phyloP scores from a whole-genome alignment of 768 basidiomycete genomes.

The Suillus paluster region DNA sequence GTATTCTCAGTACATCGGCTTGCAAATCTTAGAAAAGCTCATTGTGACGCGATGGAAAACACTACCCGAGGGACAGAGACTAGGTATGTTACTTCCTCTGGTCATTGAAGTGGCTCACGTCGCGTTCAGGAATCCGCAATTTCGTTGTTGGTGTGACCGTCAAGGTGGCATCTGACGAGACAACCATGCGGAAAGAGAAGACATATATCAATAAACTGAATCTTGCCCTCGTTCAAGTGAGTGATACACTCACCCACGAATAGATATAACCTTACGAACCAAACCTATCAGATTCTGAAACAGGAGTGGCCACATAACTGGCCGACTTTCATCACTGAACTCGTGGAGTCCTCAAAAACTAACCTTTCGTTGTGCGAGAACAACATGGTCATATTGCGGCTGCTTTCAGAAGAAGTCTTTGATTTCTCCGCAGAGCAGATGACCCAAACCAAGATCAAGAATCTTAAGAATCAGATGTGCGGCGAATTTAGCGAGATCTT shows the following conservation, averaged over 20 bases:
- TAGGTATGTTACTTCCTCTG: slow-evolving; percentile 53
- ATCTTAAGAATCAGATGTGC: slow-evolving; percentile 97
- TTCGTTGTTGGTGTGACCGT: slow-evolving; percentile 94
- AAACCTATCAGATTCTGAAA: slow-evolving; percentile 79
- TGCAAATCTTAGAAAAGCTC: slow-evolving; percentile 96
- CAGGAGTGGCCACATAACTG: slow-evolving; percentile 99
- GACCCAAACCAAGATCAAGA: slow-evolving; percentile 97
- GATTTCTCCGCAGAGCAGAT: slow-evolving; percentile 98
- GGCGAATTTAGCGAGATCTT: slow-evolving; percentile 98
- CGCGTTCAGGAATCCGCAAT: slow-evolving; percentile 82
- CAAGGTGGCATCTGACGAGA: slow-evolving; percentile 91
- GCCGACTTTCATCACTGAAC: slow-evolving; percentile 96
- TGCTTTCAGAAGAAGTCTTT: slow-evolving; percentile 98
- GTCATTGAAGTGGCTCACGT: slow-evolving; percentile 16
- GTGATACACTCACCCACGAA: slow-evolving; percentile 20
- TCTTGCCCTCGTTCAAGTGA: slow-evolving; percentile 90
- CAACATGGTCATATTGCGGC: slow-evolving; percentile 98
- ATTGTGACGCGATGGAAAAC: slow-evolving; percentile 96
- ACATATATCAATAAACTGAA: slow-evolving; percentile 96
- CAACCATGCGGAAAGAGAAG: slow-evolving; percentile 88
- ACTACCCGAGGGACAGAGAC: slow-evolving; percentile 90
- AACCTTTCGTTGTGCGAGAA: slow-evolving; percentile 98
- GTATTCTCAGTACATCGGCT: slow-evolving; percentile 80
- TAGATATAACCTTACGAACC: slow-evolving; percentile 9
- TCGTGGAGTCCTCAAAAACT: slow-evolving; percentile 96